Evolutionary conservation across 257 asterid species (phyloP).

Genomic region (Rauvolfia tetraphylla): DNA sequence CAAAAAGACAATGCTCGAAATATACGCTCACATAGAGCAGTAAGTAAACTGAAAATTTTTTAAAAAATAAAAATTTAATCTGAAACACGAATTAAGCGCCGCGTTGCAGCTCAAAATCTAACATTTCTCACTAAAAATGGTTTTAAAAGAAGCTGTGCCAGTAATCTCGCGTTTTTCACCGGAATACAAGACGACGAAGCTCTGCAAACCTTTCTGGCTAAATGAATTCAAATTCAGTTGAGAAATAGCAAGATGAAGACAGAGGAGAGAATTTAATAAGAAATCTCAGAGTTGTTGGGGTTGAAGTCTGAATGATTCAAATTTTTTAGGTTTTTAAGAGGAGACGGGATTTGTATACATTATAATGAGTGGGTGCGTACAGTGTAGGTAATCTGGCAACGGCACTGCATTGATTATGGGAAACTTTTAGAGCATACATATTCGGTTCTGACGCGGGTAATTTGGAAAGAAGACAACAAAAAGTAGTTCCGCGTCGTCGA

Average conservation of each 20-base stretch:
- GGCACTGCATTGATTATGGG: conserved; percentile 17
- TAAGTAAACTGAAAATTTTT: background rate
- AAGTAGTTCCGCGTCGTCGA: background rate
- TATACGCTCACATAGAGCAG: no score
- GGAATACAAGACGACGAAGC: background rate
- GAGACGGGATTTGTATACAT: background rate
- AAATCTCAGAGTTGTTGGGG: background rate
- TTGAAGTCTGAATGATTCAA: conserved; percentile 9
- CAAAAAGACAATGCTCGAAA: background rate
- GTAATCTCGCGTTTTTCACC: background rate
- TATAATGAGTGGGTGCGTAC: background rate
- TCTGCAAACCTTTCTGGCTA: background rate
- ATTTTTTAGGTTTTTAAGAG: background rate
- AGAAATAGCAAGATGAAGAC: background rate
- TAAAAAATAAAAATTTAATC: no score
- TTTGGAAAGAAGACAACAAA: background rate
- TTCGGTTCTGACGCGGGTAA: conserved; percentile 1
- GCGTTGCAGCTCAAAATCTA: conserved; percentile 2
- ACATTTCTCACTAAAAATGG: background rate
- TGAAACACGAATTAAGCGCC: background rate
- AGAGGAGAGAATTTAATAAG: background rate
- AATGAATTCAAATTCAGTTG: background rate
- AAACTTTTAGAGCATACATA: background rate
- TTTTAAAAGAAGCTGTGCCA: background rate
- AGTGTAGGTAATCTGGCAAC: conserved; percentile 19